Conservation (phyloP, 164 flowering plant genomes). For the Vitis amurensis region DNA sequence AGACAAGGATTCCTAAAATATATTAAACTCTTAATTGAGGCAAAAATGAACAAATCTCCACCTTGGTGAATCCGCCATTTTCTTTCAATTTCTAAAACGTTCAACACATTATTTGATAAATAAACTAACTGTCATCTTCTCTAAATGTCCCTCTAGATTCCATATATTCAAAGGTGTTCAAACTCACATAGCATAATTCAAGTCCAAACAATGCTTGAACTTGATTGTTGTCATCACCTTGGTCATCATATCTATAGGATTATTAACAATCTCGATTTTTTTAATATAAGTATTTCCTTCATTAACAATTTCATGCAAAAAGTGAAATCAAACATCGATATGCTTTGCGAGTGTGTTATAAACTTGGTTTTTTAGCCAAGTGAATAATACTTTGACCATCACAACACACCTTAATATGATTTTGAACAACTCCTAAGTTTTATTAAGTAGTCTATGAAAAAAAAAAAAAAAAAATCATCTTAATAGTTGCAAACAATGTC, state of each 20-base stretch:
- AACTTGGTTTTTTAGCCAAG: conserved; percentile 12
- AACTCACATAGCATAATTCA: too few species aligned
- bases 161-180: too few species aligned
- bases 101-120: not conserved
- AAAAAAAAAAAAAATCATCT: not conserved
- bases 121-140: not conserved
- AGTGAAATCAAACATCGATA: conserved; percentile 8
- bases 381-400: conserved; percentile 5
- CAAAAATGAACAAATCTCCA: not conserved
- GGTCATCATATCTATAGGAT: conserved; percentile 4
- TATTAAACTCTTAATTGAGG: too few species aligned
- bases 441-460: not conserved
- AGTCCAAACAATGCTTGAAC: not conserved
- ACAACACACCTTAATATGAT: not conserved
- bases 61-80: not conserved
- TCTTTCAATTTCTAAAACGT: not conserved
- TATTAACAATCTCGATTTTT: not conserved
- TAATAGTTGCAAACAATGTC: not conserved
- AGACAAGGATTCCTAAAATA: too few species aligned
- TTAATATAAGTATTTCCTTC: not conserved
- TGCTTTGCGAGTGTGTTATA: not conserved
- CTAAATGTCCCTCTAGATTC: not conserved
- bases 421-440: not conserved
- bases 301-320: not conserved
- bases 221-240: not conserved